Base-by-base conservation (phyloP, 2,329 filamentous ascomycete species). In the Colletotrichum siamense region DNA sequence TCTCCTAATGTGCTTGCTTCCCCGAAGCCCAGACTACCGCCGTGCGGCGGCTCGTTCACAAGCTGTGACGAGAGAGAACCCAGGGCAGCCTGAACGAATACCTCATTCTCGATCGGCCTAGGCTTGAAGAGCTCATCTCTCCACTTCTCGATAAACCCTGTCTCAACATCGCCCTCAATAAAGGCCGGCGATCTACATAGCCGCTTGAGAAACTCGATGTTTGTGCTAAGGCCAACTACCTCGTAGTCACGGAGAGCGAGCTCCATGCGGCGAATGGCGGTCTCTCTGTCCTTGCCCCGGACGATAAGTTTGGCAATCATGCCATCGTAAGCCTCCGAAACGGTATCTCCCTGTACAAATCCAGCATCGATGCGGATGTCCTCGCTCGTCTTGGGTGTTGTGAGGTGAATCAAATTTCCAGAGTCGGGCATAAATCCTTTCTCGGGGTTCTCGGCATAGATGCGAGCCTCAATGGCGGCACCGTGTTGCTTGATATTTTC, bases 251-350 rank as follows among this genome's bases (percentile, higher is more conserved):
- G 94, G 13, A 99, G 88, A 1, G 97, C 96, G 6, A 93, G 88
- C 49, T 93, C 92, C 75, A 99, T 89, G 84, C 95, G 98, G 75
- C 95, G 93, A 66, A 99, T 94, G 5, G 96, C 95, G 30, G 94
- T 94, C 82, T 94, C 91, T 76, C 97, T 91, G 73, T 94, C 94
- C 18, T 92, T 91, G 1, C 95, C 97, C 74, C 95, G 92, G 8
- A 99, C 95, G 80, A 99, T 99, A 69, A 99, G 91, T 86, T 99
- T 99, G 61, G 97, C 95, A 79, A 99, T 98, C 97, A 99, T 99
- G 32, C 97, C 97, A 80, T 99, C 97, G 84, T 99, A 99, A 71
- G 97, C 95, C 75, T 96, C 95, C 0, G 96, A 98, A 4, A 99
- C 95, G 78, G 95, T 95, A 83, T 98, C 96, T 30, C 97, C 97